These are phyloP conservation scores for Rubroshorea leprosula DNA, from an alignment of 345 rosid species.

Conservation along the genomic window DNA sequence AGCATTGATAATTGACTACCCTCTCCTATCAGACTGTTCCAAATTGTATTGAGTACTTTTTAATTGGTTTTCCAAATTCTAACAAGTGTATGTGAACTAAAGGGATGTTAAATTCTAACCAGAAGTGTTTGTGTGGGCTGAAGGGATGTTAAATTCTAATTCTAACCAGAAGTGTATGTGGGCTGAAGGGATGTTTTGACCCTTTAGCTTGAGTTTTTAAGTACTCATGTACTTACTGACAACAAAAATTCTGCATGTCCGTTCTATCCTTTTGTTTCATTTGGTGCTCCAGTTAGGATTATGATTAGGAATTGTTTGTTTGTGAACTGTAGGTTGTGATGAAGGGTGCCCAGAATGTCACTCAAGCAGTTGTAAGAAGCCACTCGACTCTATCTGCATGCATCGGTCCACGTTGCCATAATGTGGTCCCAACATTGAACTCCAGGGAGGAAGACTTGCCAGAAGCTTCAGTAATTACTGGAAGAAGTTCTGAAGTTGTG, in stretches of 20 bases:
- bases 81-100: too few species aligned
- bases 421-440: slow-evolving; percentile 35
- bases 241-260: neutral
- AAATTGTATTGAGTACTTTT: too few species aligned
- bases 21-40: neutral
- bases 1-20: neutral
- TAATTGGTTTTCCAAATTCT: too few species aligned
- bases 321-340: slow-evolving; percentile 60
- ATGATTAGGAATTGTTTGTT: neutral
- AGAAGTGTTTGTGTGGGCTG: too few species aligned
- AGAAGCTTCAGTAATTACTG: slow-evolving; percentile 41
- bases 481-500: slow-evolving; percentile 46
- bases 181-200: neutral
- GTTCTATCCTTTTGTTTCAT: neutral
- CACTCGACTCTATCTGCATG: slow-evolving; percentile 76
- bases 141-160: neutral
- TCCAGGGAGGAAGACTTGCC: slow-evolving; percentile 39
- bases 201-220: neutral
- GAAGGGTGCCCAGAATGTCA: slow-evolving; percentile 86
- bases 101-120: too few species aligned
- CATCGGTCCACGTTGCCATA: slow-evolving; percentile 82
- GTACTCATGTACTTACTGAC: neutral
- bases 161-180: neutral
- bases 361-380: slow-evolving; percentile 80
- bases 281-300: neutral